Base-by-base conservation (phyloP, 2,329 filamentous ascomycete genomes). In the Mariannaea elegans region DNA sequence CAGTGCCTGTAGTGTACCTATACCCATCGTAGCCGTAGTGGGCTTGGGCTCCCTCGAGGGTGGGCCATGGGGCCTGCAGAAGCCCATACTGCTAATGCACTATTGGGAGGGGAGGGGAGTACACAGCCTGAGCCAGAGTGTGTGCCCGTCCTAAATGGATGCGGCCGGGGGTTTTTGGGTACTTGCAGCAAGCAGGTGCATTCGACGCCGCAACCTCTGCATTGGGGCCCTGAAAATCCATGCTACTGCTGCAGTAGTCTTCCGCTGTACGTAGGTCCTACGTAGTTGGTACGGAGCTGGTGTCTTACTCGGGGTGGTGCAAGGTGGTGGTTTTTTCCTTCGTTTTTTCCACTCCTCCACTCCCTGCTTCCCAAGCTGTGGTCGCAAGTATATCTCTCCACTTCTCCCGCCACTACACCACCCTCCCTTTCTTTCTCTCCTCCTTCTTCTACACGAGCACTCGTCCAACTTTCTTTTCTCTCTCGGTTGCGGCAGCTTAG, bases 401-500 rank as follows among this genome's bases (percentile, higher is more conserved):
- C 78, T 80, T 55, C 58, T 52, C 80, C 80, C 79, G 76, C 77
- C 74, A 59, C 52, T 52, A 63, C 68, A 68, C 65, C 73, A 70
- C 68, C 66, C 67, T 72, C 59, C 72, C 72, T 75, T 78, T 13
- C 75, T 75, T 75, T 77, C 70, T 73, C 78, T 77, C 79, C 77
- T 76, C 74, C 62, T 56, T 62, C 66, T 61, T 65, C 81, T 76
- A 82, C 81, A 85, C 83, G 83, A 86, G 77, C 78, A 79, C 76
- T 82, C 82, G 81, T 86, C 82, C 80, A 77, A 77, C 80, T 73
- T 83, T 84, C 80, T 81, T 81, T 84, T 84, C 81, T 83, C 81
- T 66, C 67, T 80, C 76, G 81, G 80, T 81, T 80, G 78, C 80
- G 81, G 82, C 79, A 81, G 80, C 81, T 82, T 70, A 84, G 85